Evolutionary conservation across 1,284 basidiomycete species (phyloP).

Genomic region (Anthracocystis walkeri): DNA sequence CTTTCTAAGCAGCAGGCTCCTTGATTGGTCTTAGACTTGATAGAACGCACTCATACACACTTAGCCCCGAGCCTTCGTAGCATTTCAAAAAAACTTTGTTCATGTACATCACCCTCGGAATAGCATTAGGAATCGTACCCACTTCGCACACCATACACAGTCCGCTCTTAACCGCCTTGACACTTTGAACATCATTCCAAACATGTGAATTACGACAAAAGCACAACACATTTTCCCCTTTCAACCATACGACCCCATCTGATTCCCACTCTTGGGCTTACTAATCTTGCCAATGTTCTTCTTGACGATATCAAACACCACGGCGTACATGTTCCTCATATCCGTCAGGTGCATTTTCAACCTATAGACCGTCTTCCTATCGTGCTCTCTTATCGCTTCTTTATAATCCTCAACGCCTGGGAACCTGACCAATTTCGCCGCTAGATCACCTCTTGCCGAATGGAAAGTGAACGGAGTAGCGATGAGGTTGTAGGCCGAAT

Average conservation of each 20-base stretch:
- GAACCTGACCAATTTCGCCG: conserved; percentile 43
- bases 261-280: conserved; percentile 53
- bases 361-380: conserved; percentile 40
- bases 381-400: conserved; percentile 42
- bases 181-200: too few species aligned
- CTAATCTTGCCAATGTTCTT: conserved; percentile 55
- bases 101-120: not conserved
- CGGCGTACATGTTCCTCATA: conserved; percentile 50
- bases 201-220: too few species aligned
- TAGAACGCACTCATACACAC: too few species aligned
- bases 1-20: conserved; percentile 2
- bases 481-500: conserved; percentile 47
- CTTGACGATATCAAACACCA: conserved; percentile 46
- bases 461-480: conserved; percentile 43
- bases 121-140: not conserved
- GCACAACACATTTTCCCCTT: too few species aligned
- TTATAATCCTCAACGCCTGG: conserved; percentile 46
- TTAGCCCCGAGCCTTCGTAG: too few species aligned
- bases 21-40: too few species aligned
- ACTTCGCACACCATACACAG: not conserved
- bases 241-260: conserved; percentile 50
- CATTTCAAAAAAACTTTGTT: too few species aligned
- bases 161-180: not conserved
- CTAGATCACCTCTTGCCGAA: conserved; percentile 39
- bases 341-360: conserved; percentile 52